phyloP scores from a whole-genome alignment of 495 filamentous ascomycete genomes.

The Hypoxylon lenormandii region DNA sequence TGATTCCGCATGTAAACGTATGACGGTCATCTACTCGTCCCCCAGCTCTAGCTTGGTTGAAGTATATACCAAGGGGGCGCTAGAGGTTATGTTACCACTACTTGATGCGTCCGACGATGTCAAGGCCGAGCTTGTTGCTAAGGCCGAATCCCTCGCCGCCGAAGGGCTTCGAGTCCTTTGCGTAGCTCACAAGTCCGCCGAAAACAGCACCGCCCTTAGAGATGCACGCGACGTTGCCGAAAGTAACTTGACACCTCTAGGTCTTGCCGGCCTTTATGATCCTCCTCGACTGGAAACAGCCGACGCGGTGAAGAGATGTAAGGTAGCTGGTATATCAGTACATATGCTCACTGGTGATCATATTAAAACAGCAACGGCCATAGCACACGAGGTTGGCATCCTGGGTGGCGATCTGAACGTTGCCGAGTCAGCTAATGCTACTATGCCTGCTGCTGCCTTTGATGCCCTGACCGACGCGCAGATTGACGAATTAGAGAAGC shows the following conservation, averaged over 20 bases:
- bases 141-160: conserved; percentile 65
- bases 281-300: conserved; percentile 76
- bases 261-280: conserved; percentile 78
- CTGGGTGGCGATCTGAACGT: conserved; percentile 37
- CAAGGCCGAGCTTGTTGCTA: conserved; percentile 50
- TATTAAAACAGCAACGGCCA: conserved; percentile 71
- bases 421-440: conserved; percentile 55
- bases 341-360: conserved; percentile 77
- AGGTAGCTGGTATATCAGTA: conserved; percentile 67
- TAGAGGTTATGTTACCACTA: conserved; percentile 65
- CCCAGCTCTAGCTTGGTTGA: conserved; percentile 46
- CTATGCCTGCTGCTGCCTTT: conserved; percentile 75
- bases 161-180: conserved; percentile 70
- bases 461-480: conserved; percentile 72
- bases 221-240: conserved; percentile 66
- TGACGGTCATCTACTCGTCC: conserved; percentile 66
- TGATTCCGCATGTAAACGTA: conserved; percentile 71
- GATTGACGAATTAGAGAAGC: conserved; percentile 72
- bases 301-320: conserved; percentile 64
- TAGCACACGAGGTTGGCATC: conserved; percentile 66
- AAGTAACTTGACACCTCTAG: conserved; percentile 69
- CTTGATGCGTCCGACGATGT: conserved; percentile 47
- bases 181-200: conserved; percentile 56
- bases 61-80: conserved; percentile 69
- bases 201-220: conserved; percentile 42